Evolutionary conservation across 345 rosid species (phyloP), one percentile per base, ranked within the genome.

Genomic region (Eutrema yunnanense): DNA sequence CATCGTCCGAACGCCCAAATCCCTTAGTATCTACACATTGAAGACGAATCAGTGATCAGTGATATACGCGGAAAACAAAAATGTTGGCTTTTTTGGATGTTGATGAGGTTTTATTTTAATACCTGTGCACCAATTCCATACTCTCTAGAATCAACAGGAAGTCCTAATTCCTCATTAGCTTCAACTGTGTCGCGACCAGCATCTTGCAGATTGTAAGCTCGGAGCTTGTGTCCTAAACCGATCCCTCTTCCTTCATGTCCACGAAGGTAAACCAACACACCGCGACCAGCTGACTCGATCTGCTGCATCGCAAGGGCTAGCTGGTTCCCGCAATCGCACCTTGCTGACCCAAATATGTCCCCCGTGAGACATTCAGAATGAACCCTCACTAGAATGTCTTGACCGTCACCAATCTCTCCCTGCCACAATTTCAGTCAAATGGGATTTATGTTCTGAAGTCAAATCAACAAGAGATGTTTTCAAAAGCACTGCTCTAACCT

Each of bases 61-160:
- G 6, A 38, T 3, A 8, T 38, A 32, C 19, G 0, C 2, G 0
- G 3, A 12, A 12, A 33, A 19, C 22, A 19, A 0, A 14, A 1
- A 4, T 30, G 29, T 42, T 33, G 13, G 61, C 11, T 41, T 61
- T 61, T 32, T 9, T 11, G 26, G 13, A 14, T 67, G 51, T 13
- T 47, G 0, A 33, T 9, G 43, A 5, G 37, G 5, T 36, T 41
- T 34, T 49, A 32, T 44, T 46, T 47, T 2, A 36, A 10, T 86
- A 93, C 98, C 98, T 90, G 96, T 52, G 98, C 98, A 38, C 96
- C 98, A 51, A 93, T 88, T 59, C 98, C 98, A 62, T 93, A 93
- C 73, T 93, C 98, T 72, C 98, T 84, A 9, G 98, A 90, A 81
- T 93, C 98, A 76, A 93, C 86, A 12, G 97, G 96, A 69, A 93